A percentile compares a stretch with the other conserved stretches of the same genome.
These are phyloP conservation scores for Glarea lozoyensis DNA, from an alignment of 495 filamentous ascomycete genomes.

Conservation along the genomic window DNA sequence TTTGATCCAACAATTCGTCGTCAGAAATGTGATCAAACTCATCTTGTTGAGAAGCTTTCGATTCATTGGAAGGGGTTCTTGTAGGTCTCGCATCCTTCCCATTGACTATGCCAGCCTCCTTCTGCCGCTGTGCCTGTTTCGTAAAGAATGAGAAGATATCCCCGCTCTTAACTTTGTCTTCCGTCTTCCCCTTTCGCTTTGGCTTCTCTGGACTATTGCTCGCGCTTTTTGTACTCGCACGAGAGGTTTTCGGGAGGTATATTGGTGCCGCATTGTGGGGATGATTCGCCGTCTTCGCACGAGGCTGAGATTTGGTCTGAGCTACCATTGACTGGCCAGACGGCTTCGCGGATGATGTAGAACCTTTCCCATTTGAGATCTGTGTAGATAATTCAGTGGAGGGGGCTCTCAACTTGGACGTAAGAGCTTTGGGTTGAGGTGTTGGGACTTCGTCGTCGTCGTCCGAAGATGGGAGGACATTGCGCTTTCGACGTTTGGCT, in stretches of 20 bases:
- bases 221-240: slow-evolving; percentile 25
- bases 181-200: slow-evolving; percentile 25
- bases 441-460: slow-evolving; percentile 21
- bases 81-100: slow-evolving; percentile 4
- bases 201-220: slow-evolving; percentile 43
- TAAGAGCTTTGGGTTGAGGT: slow-evolving; percentile 16
- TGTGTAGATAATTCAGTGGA: too few relatives aligned
- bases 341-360: not conserved
- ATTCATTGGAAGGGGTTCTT: not conserved
- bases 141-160: slow-evolving; percentile 45
- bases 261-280: slow-evolving; percentile 20
- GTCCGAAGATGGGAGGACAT: slow-evolving; percentile 24
- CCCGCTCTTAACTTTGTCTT: slow-evolving; percentile 34
- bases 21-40: slow-evolving; percentile 31
- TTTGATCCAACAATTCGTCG: slow-evolving; percentile 38
- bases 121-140: slow-evolving; percentile 36
- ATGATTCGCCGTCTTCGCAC: slow-evolving; percentile 12
- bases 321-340: slow-evolving; percentile 2
- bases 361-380: slow-evolving; percentile 2
- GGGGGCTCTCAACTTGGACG: slow-evolving; percentile 13
- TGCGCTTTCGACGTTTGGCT: slow-evolving; percentile 43
- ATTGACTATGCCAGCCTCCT: slow-evolving; percentile 14
- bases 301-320: slow-evolving; percentile 9
- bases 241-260: slow-evolving; percentile 7
- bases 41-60: slow-evolving; percentile 1